Conservation (phyloP, 179 eudicot species). For the Beta lomatogona region DNA sequence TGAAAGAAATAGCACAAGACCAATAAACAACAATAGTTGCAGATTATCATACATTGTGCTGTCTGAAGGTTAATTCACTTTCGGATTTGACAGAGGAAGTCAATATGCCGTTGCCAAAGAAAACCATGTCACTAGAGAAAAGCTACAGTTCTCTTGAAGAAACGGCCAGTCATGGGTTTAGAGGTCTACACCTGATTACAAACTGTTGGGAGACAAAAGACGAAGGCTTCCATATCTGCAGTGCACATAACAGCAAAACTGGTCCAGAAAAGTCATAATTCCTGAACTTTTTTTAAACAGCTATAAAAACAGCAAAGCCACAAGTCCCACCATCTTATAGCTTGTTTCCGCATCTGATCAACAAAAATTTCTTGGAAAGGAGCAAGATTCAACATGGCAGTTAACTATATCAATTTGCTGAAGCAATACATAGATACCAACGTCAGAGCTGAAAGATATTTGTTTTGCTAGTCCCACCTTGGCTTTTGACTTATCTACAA, state of each 20-base stretch:
- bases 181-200: neutral
- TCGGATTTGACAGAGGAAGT: neutral
- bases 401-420: neutral
- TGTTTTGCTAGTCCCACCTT: neutral
- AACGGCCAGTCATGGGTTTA: too few species aligned
- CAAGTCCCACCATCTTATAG: neutral
- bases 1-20: too few species aligned
- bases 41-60: neutral
- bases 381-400: neutral
- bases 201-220: neutral
- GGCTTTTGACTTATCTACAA: neutral
- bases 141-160: too few species aligned
- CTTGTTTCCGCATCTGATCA: neutral
- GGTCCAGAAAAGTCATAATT: neutral
- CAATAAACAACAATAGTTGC: too few species aligned
- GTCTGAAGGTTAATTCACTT: neutral
- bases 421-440: neutral
- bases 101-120: neutral
- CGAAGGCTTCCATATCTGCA: too few species aligned
- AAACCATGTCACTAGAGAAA: neutral
- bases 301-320: neutral
- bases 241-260: too few species aligned
- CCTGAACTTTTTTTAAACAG: neutral
- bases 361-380: neutral
- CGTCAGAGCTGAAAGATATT: neutral